Conservation (phyloP, 352 stramenopile genomes). For the Globisporangium cystogenes region DNA sequence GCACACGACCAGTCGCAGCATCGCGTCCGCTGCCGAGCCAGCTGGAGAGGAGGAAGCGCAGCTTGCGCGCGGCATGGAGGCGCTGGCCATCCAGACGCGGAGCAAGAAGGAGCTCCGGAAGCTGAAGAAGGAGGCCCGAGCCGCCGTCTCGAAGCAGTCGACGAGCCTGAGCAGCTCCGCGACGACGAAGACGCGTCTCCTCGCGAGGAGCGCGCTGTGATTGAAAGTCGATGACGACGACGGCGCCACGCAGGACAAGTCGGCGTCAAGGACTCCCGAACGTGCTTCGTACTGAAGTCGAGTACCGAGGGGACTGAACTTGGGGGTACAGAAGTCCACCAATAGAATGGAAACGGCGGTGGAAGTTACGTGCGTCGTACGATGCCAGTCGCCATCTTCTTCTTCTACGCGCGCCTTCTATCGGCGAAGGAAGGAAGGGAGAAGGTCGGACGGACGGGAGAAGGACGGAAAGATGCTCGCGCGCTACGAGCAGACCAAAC, state of each 20-base stretch:
- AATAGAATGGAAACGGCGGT: too few species aligned
- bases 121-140: slow-evolving; percentile 16
- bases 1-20: too few species aligned
- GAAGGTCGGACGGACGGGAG: neutral
- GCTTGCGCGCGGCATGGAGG: slow-evolving; percentile 1
- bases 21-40: neutral
- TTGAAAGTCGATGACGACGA: too few species aligned
- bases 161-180: neutral
- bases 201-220: too few species aligned
- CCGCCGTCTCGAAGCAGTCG: slow-evolving; percentile 5
- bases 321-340: too few species aligned
- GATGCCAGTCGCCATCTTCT: neutral
- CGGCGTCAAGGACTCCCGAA: too few species aligned
- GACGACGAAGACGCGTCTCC: too few species aligned
- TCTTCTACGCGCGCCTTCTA: too few species aligned
- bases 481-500: slow-evolving; percentile 14
- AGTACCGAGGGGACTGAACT: too few species aligned
- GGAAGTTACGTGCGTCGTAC: too few species aligned
- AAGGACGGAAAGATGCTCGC: slow-evolving; percentile 8
- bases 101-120: slow-evolving; percentile 50
- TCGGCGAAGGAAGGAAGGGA: too few species aligned
- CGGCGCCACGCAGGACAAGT: neutral
- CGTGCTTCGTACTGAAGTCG: too few species aligned
- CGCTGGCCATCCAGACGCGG: slow-evolving; percentile 9
- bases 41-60: neutral